Conservation (phyloP, 805 yeast genomes). For the Cephaloascus albidus region DNA sequence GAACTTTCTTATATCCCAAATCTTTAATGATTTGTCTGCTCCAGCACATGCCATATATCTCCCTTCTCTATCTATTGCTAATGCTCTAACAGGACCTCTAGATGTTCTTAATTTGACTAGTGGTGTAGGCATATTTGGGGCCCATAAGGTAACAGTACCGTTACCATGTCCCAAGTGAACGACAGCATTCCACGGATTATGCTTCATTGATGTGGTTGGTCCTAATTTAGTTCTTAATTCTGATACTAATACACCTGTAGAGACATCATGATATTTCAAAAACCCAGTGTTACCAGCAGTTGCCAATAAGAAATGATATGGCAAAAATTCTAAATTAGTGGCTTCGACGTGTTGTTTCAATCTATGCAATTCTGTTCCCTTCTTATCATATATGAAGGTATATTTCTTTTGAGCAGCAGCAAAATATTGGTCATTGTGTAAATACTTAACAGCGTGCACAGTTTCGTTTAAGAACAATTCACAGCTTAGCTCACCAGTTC, state of each 20-base stretch:
- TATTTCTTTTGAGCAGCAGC: slow-evolving; percentile 97
- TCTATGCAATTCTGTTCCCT: slow-evolving; percentile 88
- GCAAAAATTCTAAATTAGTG: slow-evolving; percentile 76
- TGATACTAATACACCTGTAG: slow-evolving; percentile 80
- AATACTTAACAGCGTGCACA: slow-evolving; percentile 78
- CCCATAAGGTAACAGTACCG: slow-evolving; percentile 90
- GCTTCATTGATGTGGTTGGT: slow-evolving; percentile 80
- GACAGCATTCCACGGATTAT: slow-evolving; percentile 93
- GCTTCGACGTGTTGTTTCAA: slow-evolving; percentile 85
- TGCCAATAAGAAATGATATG: slow-evolving; percentile 82
- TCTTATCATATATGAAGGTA: slow-evolving; percentile 83
- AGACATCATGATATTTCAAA: slow-evolving; percentile 88
- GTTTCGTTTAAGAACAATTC: slow-evolving; percentile 86
- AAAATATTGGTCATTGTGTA: slow-evolving; percentile 87
- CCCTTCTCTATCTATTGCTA: slow-evolving; percentile 88
- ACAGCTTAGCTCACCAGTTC: slow-evolving; percentile 70
- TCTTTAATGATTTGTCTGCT: slow-evolving; percentile 71
- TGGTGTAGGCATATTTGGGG: slow-evolving; percentile 82
- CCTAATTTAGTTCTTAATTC: slow-evolving; percentile 85
- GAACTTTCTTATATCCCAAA: slow-evolving; percentile 90
- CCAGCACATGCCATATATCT: slow-evolving; percentile 91
- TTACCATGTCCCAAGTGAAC: slow-evolving; percentile 89
- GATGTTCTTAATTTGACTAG: slow-evolving; percentile 73
- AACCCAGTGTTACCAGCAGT: slow-evolving; percentile 87
- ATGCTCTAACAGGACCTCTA: slow-evolving; percentile 79